Conservation (phyloP, 495 filamentous ascomycete genomes). For the Eremomyces bilateralis region DNA sequence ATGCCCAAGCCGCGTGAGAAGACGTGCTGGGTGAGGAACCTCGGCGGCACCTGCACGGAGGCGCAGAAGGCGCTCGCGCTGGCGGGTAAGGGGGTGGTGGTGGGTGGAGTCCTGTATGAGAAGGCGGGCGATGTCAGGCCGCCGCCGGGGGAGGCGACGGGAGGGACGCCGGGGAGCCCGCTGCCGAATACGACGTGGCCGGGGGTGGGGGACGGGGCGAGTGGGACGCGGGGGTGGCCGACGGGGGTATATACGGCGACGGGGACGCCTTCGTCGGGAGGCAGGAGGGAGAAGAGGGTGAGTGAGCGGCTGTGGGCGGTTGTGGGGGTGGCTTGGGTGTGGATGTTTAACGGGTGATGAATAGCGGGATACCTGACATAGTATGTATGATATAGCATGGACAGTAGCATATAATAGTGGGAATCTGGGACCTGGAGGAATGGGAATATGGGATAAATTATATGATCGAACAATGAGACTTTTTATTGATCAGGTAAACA, state of each 20-base stretch:
- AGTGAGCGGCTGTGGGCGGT: conserved; percentile 40
- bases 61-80: conserved; percentile 25
- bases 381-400: too few species aligned
- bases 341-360: neutral
- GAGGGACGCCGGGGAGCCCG: conserved; percentile 16
- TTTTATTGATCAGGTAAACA: too few species aligned
- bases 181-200: neutral
- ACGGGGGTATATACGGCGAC: conserved; percentile 21
- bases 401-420: too few species aligned
- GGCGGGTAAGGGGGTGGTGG: conserved; percentile 21
- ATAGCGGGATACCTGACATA: too few species aligned
- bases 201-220: neutral
- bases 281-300: conserved; percentile 39
- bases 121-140: conserved; percentile 21
- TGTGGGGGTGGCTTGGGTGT: conserved; percentile 15
- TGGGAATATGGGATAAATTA: too few species aligned
- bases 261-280: too few species aligned
- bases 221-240: neutral
- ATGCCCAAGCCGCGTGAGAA: conserved; percentile 10
- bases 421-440: too few species aligned
- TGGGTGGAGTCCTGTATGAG: conserved; percentile 30
- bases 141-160: conserved; percentile 15
- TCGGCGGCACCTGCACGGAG: conserved; percentile 26
- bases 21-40: conserved; percentile 37
- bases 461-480: too few species aligned